phyloP scores from a whole-genome alignment of 2,329 filamentous ascomycete species.

The Zymoseptoria passerinii region DNA sequence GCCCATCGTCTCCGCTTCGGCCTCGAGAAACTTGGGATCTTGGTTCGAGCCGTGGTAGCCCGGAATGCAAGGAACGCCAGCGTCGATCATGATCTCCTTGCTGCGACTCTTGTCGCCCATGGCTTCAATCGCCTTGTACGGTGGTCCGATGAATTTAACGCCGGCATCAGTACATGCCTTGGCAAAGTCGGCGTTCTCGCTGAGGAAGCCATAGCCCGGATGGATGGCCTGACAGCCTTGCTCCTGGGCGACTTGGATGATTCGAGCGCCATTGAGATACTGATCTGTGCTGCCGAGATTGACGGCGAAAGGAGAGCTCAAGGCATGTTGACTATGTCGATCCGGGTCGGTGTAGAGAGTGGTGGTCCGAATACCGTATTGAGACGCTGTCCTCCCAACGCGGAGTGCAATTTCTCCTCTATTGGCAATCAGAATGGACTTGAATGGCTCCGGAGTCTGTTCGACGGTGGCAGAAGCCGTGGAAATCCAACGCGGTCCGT shows the following conservation, averaged over 20 bases:
- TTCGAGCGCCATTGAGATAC: slow-evolving; percentile 88
- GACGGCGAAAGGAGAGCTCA: slow-evolving; percentile 73
- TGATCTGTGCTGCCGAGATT: slow-evolving; percentile 75
- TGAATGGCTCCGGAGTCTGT: slow-evolving; percentile 22
- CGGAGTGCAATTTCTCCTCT: slow-evolving; percentile 93
- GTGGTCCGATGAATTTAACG: slow-evolving; percentile 88
- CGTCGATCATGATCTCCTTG: slow-evolving; percentile 92
- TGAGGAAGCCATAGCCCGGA: slow-evolving; percentile 90
- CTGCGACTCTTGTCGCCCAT: slow-evolving; percentile 91
- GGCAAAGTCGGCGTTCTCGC: slow-evolving; percentile 88
- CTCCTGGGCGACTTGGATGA: slow-evolving; percentile 78
- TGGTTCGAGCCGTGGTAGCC: slow-evolving; percentile 90
- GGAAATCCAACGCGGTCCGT: slow-evolving; percentile 19
- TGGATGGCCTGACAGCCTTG: slow-evolving; percentile 86
- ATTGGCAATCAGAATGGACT: slow-evolving; percentile 87
- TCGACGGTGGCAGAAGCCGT: slow-evolving; percentile 16
- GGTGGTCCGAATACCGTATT: slow-evolving; percentile 84
- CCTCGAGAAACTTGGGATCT: slow-evolving; percentile 52
- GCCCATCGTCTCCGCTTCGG: slow-evolving; percentile 64
- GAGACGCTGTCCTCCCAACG: slow-evolving; percentile 78
- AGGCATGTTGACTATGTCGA: slow-evolving; percentile 75
- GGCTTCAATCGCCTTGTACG: slow-evolving; percentile 62
- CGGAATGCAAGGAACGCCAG: slow-evolving; percentile 92
- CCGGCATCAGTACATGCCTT: slow-evolving; percentile 81
- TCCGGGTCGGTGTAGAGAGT: slow-evolving; percentile 94